Evolutionary conservation across 1,139 yeast genomes (phyloP).

Genomic region (Taphrina populina): DNA sequence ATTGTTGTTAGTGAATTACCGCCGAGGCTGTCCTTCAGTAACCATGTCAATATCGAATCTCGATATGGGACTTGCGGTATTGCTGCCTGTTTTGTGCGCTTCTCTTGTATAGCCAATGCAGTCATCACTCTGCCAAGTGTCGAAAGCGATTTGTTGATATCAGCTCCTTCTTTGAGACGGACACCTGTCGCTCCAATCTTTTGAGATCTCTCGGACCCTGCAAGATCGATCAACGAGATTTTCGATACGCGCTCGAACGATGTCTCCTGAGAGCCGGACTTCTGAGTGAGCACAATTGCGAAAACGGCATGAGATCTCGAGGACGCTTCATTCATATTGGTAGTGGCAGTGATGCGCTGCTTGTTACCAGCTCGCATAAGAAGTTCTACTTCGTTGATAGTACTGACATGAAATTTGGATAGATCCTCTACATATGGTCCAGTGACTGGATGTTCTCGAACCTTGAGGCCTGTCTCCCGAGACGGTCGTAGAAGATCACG

Average conservation of each 20-base stretch:
- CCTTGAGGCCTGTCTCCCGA: constrained; percentile 47
- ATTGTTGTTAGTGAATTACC: constrained; percentile 74
- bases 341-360: constrained; percentile 64
- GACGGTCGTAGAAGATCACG: constrained; percentile 52
- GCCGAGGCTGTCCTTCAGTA: constrained; percentile 67
- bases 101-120: constrained; percentile 52
- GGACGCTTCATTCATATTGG: constrained; percentile 66
- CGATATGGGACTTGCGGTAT: constrained; percentile 59
- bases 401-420: constrained; percentile 37
- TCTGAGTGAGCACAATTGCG: constrained; percentile 59
- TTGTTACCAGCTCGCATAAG: constrained; percentile 43
- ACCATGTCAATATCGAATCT: constrained; percentile 70
- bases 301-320: constrained; percentile 78
- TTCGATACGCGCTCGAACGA: constrained; percentile 56
- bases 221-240: constrained; percentile 71
- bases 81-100: constrained; percentile 38
- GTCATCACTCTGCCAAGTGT: constrained; percentile 75
- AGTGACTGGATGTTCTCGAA: constrained; percentile 56
- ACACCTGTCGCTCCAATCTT: constrained; percentile 66
- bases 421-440: constrained; percentile 64
- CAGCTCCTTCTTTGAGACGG: constrained; percentile 69
- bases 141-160: constrained; percentile 71
- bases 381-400: constrained; percentile 36
- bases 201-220: constrained; percentile 72
- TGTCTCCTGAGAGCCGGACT: neutral